A percentile compares a stretch with the other conserved stretches of the same genome.
These are phyloP conservation scores for Diaporthe sp. DNA, from an alignment of 2,329 filamentous ascomycete species.

Conservation along the genomic window DNA sequence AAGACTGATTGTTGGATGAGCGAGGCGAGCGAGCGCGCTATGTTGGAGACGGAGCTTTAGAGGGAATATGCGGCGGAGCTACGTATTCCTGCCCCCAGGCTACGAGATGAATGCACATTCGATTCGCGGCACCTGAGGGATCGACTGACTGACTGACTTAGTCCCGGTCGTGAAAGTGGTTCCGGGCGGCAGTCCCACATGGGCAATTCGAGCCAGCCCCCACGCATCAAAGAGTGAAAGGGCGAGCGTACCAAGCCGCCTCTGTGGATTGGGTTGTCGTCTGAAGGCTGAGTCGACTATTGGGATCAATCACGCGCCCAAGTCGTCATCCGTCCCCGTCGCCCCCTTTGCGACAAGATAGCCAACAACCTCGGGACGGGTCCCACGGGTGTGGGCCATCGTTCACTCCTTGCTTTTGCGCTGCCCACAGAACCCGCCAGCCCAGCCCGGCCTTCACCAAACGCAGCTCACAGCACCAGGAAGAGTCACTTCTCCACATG, in stretches of 20 bases:
- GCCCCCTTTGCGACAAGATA: neutral
- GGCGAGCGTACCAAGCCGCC: neutral
- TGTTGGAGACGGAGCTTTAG: neutral
- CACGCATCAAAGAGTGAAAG: neutral
- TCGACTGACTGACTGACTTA: slow-evolving; percentile 2
- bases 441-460: neutral
- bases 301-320: slow-evolving; percentile 1
- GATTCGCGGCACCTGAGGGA: neutral
- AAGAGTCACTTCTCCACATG: neutral
- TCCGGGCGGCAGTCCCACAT: neutral
- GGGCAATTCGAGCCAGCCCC: neutral
- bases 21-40: neutral
- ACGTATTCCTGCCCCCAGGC: neutral
- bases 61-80: neutral
- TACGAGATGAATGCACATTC: slow-evolving; percentile 24
- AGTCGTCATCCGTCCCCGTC: slow-evolving; percentile 8
- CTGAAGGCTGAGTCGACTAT: slow-evolving; percentile 20
- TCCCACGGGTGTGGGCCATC: slow-evolving; percentile 13
- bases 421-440: slow-evolving; percentile 30
- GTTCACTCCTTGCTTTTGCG: neutral
- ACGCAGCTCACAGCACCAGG: neutral
- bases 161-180: neutral
- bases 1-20: neutral
- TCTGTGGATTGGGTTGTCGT: neutral
- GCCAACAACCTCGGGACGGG: slow-evolving; percentile 24